These are phyloP conservation scores for Penstemon barbatus DNA, from an alignment of 257 asterid genomes.

Conservation along the genomic window DNA sequence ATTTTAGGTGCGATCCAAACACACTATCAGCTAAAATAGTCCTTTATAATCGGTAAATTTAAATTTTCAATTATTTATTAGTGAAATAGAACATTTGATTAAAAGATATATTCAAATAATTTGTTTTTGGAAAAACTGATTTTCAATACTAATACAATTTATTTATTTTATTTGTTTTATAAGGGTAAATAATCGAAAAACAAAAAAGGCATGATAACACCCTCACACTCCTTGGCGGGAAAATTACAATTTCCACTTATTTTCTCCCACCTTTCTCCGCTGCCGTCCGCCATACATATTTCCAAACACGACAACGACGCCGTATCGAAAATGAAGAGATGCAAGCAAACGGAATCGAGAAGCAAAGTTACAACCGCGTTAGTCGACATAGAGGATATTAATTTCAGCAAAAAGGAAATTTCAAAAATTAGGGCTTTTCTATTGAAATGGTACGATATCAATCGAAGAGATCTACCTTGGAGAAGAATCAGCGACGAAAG, in stretches of 20 bases:
- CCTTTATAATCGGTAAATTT: no score
- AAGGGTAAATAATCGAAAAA: neutral
- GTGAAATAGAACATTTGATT: no score
- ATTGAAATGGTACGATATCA: conserved; percentile 73
- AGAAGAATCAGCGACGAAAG: conserved; percentile 54
- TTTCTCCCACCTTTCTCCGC: conserved; percentile 25
- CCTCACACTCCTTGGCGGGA: conserved; percentile 53
- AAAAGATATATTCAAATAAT: no score
- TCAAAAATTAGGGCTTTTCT: conserved; percentile 68
- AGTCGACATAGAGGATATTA: conserved; percentile 73
- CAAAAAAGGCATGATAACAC: neutral
- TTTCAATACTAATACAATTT: no score
- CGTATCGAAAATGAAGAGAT: conserved; percentile 45
- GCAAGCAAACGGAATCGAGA: conserved; percentile 33
- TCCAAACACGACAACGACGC: neutral
- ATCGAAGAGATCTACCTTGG: conserved; percentile 92
- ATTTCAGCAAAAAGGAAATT: conserved; percentile 53
- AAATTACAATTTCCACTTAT: conserved; percentile 29
- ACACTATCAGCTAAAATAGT: no score
- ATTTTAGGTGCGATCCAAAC: no score
- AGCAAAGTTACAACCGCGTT: conserved; percentile 22
- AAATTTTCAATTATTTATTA: no score
- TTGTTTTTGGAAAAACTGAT: no score
- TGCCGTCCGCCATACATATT: conserved; percentile 23
- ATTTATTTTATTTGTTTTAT: no score